Evolutionary conservation across 2,329 filamentous ascomycete species (phyloP), one percentile per base, ranked within the genome.

Genomic region (Fusarium sterilihyphosum): DNA sequence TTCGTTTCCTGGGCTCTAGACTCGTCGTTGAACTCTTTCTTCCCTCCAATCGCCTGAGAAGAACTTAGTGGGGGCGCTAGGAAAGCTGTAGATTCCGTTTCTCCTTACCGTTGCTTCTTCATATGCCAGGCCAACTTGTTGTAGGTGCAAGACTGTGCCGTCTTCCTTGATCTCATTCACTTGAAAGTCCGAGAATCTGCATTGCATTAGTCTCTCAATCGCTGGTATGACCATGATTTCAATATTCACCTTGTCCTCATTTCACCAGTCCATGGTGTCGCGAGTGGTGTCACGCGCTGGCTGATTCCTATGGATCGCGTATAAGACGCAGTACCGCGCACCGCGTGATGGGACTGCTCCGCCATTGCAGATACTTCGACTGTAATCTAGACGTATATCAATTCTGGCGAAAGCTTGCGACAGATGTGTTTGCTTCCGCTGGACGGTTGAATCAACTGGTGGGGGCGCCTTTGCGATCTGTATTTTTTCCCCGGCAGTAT

Each of bases 91-190:
- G 37, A 26, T 38, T 24, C 38, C 14, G 47, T 22, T 24, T 61
- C 49, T 43, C 43, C 56, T 57, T 64, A 77, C 70, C 46, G 69
- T 58, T 61, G 59, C 24, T 41, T 76, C 74, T 46, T 78, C 65
- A 43, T 72, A 70, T 47, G 54, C 59, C 13, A 81, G 50, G 22
- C 81, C 82, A 24, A 88, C 82, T 61, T 86, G 88, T 65, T 83
- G 86, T 56, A 98, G 85, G 81, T 96, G 94, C 60, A 96, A 82
- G 20, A 97, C 93, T 61, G 91, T 84, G 22, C 95, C 95, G 78
- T 92, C 89, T 37, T 92, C 91, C 26, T 89, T 85, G 71, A 98
- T 96, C 82, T 98, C 95, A 79, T 97, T 95, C 77, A 98, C 95
- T 76, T 96, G 86, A 78, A 98, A 98, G 81, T 98, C 95, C 8